Conservation (phyloP, 2,329 filamentous ascomycete genomes). For the Zymoseptoria pseudotritici region DNA sequence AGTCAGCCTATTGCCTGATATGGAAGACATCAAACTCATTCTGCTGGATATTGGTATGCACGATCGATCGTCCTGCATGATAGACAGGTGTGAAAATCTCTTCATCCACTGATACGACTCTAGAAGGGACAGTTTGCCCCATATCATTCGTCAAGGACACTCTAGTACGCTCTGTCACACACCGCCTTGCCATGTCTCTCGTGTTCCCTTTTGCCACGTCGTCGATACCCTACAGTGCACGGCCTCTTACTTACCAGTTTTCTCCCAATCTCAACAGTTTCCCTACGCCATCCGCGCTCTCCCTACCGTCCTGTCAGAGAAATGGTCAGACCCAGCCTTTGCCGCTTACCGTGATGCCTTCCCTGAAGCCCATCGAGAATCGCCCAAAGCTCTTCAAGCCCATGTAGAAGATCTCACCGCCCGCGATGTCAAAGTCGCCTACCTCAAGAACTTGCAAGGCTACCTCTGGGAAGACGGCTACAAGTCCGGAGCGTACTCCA, state of each 20-base stretch:
- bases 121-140: constrained; percentile 75
- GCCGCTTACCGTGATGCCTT: constrained; percentile 63
- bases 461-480: constrained; percentile 73
- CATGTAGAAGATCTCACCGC: constrained; percentile 65
- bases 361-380: constrained; percentile 54
- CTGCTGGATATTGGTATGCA: constrained; percentile 33
- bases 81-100: background rate
- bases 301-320: constrained; percentile 52
- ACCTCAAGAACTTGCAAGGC: constrained; percentile 73
- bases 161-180: constrained; percentile 52
- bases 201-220: background rate
- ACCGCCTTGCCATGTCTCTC: constrained; percentile 7
- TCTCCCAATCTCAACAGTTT: constrained; percentile 47
- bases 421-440: constrained; percentile 66
- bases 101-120: constrained; percentile 5
- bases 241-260: background rate
- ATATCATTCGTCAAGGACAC: constrained; percentile 80
- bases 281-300: constrained; percentile 66
- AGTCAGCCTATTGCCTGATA: constrained; percentile 5
- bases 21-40: constrained; percentile 28
- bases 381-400: constrained; percentile 52
- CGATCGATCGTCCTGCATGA: background rate
- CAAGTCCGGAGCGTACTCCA: constrained; percentile 58
- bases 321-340: constrained; percentile 62
- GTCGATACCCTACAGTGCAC: background rate